Evolutionary conservation across 352 stramenopile species (phyloP).

Genomic region (Phytophthora melonis): DNA sequence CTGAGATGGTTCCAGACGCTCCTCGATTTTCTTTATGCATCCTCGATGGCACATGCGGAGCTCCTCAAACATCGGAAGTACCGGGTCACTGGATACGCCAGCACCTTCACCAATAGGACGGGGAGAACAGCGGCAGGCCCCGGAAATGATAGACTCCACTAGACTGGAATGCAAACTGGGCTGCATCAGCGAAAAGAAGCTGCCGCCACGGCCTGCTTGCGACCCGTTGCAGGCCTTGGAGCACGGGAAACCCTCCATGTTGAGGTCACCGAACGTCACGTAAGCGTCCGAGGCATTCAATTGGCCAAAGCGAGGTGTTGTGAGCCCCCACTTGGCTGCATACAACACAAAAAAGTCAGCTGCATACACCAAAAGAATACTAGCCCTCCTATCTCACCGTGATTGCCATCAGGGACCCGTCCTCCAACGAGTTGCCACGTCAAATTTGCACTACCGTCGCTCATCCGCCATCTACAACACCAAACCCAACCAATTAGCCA

Average conservation of each 20-base stretch:
- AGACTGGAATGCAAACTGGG: slow-evolving; percentile 64
- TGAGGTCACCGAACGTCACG: slow-evolving; percentile 80
- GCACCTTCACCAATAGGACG: slow-evolving; percentile 2
- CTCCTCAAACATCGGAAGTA: slow-evolving; percentile 43
- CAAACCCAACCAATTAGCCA: background rate
- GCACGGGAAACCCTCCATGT: slow-evolving; percentile 88
- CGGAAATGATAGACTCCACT: slow-evolving; percentile 44
- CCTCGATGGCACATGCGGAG: slow-evolving; percentile 74
- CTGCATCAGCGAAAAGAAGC: slow-evolving; percentile 69
- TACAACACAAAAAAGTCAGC: slow-evolving; percentile 19
- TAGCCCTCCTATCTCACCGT: slow-evolving; percentile 43
- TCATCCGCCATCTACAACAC: slow-evolving; percentile 42
- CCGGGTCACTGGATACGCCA: slow-evolving; percentile 2
- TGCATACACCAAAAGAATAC: slow-evolving; percentile 15
- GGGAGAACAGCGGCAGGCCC: slow-evolving; percentile 53
- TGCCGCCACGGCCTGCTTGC: slow-evolving; percentile 74
- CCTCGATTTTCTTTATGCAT: slow-evolving; percentile 68
- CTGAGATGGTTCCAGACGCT: slow-evolving; percentile 43
- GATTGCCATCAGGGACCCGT: slow-evolving; percentile 59
- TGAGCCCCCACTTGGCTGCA: slow-evolving; percentile 76
- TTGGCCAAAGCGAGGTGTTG: slow-evolving; percentile 50
- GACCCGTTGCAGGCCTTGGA: slow-evolving; percentile 75
- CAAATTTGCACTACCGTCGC: slow-evolving; percentile 48
- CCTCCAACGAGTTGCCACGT: slow-evolving; percentile 77
- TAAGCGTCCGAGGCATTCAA: slow-evolving; percentile 29